Conservation (phyloP, 768 basidiomycete species). For the Tephrocybe sp. region DNA sequence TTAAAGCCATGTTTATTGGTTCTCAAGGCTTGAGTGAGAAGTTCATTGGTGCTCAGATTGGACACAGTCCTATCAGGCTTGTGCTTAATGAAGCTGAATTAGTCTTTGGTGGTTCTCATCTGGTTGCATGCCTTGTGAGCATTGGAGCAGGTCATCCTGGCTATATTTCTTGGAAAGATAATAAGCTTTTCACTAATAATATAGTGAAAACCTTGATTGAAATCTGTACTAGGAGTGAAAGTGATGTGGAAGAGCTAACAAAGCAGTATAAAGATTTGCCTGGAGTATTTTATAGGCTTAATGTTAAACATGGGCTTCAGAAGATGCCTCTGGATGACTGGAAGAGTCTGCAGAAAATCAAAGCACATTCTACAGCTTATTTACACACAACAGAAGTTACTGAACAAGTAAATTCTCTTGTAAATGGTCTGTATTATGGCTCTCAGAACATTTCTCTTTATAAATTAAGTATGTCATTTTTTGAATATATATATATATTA, state of each 20-base stretch:
- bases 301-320: neutral
- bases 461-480: neutral
- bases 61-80: neutral
- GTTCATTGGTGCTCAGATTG: neutral
- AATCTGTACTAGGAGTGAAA: neutral
- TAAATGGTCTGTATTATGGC: neutral
- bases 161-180: neutral
- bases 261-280: neutral
- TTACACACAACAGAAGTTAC: neutral
- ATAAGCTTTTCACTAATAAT: neutral
- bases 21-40: neutral
- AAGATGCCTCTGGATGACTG: neutral
- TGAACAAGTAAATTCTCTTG: neutral
- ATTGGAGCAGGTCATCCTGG: constrained; percentile 1
- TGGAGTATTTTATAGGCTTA: neutral
- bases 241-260: neutral
- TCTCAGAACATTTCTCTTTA: neutral
- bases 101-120: neutral
- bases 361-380: neutral
- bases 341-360: neutral
- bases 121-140: constrained; percentile 1
- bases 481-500: neutral
- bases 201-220: neutral
- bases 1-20: neutral
- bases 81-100: constrained; percentile 3